Conservation (phyloP, 176 grass and related monocot genomes). For the Zizania latifolia region DNA sequence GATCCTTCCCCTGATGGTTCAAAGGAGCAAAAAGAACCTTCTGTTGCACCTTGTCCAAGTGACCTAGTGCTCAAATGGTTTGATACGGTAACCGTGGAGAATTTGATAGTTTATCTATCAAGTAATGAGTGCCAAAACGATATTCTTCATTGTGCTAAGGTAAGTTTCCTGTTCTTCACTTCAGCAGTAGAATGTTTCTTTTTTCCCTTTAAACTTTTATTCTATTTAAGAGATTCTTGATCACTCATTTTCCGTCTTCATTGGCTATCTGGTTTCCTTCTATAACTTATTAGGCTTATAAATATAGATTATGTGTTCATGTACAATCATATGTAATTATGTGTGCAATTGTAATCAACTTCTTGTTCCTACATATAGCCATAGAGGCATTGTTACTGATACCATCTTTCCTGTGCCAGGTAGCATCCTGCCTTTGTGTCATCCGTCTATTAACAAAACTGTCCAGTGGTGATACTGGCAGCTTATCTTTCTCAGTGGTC, state of each 20-base stretch:
- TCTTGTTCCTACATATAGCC: neutral
- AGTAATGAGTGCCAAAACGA: conserved; percentile 45
- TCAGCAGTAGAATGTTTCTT: neutral
- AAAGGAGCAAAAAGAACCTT: conserved; percentile 32
- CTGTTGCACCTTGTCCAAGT: conserved; percentile 25
- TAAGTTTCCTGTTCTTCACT: conserved; percentile 25
- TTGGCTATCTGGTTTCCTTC: neutral
- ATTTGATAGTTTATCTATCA: conserved; percentile 55
- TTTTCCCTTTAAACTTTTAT: conserved; percentile 3
- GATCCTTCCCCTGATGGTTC: conserved; percentile 3
- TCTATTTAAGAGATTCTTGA: neutral
- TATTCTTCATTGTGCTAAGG: conserved; percentile 67
- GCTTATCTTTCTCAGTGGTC: conserved; percentile 62
- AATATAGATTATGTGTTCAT: neutral
- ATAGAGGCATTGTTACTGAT: neutral
- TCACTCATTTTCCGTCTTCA: neutral
- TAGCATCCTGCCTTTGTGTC: conserved; percentile 58
- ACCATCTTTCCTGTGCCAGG: conserved; percentile 34
- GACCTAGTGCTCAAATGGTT: conserved; percentile 51
- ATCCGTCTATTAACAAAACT: conserved; percentile 68
- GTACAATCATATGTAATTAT: neutral
- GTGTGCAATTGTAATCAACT: neutral
- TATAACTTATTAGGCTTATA: neutral
- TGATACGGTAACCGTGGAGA: conserved; percentile 37
- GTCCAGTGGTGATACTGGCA: conserved; percentile 47